A percentile compares a stretch with the other conserved stretches of the same genome.
phyloP scores from a whole-genome alignment of 805 yeast species.

The Scheffersomyces amazonensis region DNA sequence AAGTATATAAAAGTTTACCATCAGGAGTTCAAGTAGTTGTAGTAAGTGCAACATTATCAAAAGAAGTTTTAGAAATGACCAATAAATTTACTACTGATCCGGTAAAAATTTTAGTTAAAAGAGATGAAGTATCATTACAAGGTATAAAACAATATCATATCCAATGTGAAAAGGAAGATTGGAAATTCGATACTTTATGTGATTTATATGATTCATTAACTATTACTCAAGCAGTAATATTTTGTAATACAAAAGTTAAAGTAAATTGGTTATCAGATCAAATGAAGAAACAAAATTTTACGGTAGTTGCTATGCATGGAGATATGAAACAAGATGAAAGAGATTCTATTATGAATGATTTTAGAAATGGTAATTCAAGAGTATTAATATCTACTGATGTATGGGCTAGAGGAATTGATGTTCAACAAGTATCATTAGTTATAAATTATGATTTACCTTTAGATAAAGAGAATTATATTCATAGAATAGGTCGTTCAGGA shows the following conservation, averaged over 20 bases:
- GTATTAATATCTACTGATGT: slow-evolving; percentile 95
- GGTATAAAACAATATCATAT: slow-evolving; percentile 93
- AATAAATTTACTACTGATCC: slow-evolving; percentile 91
- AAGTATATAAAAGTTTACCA: slow-evolving; percentile 82
- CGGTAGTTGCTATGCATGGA: slow-evolving; percentile 95
- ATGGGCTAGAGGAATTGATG: slow-evolving; percentile 98
- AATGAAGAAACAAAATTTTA: slow-evolving; percentile 77
- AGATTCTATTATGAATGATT: slow-evolving; percentile 92
- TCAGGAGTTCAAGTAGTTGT: slow-evolving; percentile 87
- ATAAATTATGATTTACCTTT: slow-evolving; percentile 93
- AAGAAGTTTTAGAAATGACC: slow-evolving; percentile 88
- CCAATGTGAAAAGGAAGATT: slow-evolving; percentile 87
- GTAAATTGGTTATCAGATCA: slow-evolving; percentile 87
- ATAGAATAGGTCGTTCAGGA: slow-evolving; percentile 97
- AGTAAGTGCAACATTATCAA: slow-evolving; percentile 91
- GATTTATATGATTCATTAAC: slow-evolving; percentile 94
- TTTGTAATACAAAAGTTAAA: slow-evolving; percentile 95
- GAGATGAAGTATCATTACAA: slow-evolving; percentile 90
- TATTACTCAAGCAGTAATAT: slow-evolving; percentile 95
- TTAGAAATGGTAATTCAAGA: slow-evolving; percentile 90
- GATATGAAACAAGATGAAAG: slow-evolving; percentile 95
- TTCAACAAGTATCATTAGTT: slow-evolving; percentile 94
- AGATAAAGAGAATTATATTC: slow-evolving; percentile 93
- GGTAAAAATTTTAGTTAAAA: slow-evolving; percentile 87
- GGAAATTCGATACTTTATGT: slow-evolving; percentile 91